These are phyloP conservation scores for Malus domestica DNA, from an alignment of 306 rosid species.

Conservation along the genomic window ASM211411v1 NC_041793.1:294501-295000, in stretches of 20 bases:
- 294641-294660: conserved; percentile 57
- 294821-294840: background rate
- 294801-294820: background rate
- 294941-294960: conserved; percentile 54
- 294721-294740: background rate
- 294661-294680: conserved; percentile 48
- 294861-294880: conserved; percentile 23
- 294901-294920: conserved; percentile 63
- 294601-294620: background rate
- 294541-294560: background rate
- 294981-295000: conserved; percentile 58
- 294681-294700: conserved; percentile 56
- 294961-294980: conserved; percentile 56
- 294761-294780: background rate
- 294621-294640: conserved; percentile 30
- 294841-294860: too few species aligned
- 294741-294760: background rate
- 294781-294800: background rate
- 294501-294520: background rate
- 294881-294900: conserved; percentile 73
- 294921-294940: conserved; percentile 53
- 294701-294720: conserved; percentile 40
- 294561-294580: background rate
- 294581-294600: conserved; percentile 10
- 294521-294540: background rate